A percentile compares a stretch with the other conserved stretches of the same genome.
These are phyloP conservation scores for Yarrowia keelungensis DNA, from an alignment of 805 yeast species.

Conservation along the genomic window DNA sequence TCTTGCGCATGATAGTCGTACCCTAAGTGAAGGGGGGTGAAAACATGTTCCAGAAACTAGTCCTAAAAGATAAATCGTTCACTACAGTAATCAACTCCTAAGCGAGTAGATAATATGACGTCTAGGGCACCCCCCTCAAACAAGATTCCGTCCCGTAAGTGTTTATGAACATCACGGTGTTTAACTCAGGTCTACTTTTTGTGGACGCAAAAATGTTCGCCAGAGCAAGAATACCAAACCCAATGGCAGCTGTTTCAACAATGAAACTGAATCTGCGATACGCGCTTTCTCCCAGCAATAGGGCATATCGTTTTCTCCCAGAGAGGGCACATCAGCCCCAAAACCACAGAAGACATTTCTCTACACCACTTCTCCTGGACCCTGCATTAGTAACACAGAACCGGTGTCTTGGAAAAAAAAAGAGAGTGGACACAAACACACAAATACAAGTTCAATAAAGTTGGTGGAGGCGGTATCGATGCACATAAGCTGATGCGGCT, in stretches of 20 bases:
- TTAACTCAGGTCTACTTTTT: not conserved
- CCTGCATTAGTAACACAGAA: conserved; percentile 1
- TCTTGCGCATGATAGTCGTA: conserved; percentile 2
- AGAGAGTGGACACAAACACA: no score
- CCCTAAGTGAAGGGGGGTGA: not conserved
- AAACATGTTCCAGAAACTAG: no score
- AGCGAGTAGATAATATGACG: not conserved
- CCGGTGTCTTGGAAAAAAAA: conserved; percentile 1
- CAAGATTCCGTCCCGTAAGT: not conserved
- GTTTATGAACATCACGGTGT: not conserved
- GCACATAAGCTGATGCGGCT: no score
- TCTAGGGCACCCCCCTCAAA: not conserved
- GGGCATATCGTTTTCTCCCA: no score
- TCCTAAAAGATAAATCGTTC: no score
- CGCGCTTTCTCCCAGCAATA: not conserved
- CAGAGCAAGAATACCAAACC: conserved; percentile 5
- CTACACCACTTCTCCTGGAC: not conserved
- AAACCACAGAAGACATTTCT: not conserved
- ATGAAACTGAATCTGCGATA: not conserved
- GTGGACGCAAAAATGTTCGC: not conserved
- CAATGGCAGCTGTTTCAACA: not conserved
- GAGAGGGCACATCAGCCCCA: no score
- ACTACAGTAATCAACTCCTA: no score
- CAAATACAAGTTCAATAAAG: not conserved
- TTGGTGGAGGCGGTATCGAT: not conserved